phyloP scores from a whole-genome alignment of 78 protist genomes.

The Dictyostelium capitatum region DNA sequence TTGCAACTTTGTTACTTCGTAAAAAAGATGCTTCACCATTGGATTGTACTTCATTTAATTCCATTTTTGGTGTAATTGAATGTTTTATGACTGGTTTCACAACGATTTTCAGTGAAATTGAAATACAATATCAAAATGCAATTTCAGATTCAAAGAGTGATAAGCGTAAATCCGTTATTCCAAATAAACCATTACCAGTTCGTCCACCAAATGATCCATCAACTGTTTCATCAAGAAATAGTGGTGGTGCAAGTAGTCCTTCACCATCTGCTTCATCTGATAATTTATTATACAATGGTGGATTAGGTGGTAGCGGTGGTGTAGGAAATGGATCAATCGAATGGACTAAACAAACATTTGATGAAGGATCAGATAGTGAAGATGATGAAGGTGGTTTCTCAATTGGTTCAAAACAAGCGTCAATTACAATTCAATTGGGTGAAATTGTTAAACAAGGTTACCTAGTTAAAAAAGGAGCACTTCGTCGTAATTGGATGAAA shows the following conservation, averaged over 20 bases:
- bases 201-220: background rate
- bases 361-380: conserved; percentile 32
- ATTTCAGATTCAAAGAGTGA: background rate
- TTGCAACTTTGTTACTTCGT: conserved; percentile 75
- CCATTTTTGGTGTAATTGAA: conserved; percentile 59
- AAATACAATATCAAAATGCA: conserved; percentile 12
- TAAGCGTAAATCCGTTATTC: conserved; percentile 45
- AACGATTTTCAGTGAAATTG: conserved; percentile 21
- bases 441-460: conserved; percentile 81
- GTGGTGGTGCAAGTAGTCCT: background rate
- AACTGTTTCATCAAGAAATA: background rate
- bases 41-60: conserved; percentile 69
- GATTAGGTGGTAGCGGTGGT: background rate
- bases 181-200: conserved; percentile 50
- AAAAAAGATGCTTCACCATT: conserved; percentile 66
- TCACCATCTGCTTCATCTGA: background rate
- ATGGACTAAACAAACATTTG: conserved; percentile 52
- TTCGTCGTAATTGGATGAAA: conserved; percentile 82
- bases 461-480: conserved; percentile 79
- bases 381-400: conserved; percentile 65
- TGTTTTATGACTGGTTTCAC: conserved; percentile 74
- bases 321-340: background rate
- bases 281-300: background rate
- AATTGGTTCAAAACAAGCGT: conserved; percentile 50
- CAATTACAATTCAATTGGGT: conserved; percentile 78